Evolutionary conservation across 2,329 filamentous ascomycete species (phyloP).

Genomic region (Didymellaceae sp.): DNA sequence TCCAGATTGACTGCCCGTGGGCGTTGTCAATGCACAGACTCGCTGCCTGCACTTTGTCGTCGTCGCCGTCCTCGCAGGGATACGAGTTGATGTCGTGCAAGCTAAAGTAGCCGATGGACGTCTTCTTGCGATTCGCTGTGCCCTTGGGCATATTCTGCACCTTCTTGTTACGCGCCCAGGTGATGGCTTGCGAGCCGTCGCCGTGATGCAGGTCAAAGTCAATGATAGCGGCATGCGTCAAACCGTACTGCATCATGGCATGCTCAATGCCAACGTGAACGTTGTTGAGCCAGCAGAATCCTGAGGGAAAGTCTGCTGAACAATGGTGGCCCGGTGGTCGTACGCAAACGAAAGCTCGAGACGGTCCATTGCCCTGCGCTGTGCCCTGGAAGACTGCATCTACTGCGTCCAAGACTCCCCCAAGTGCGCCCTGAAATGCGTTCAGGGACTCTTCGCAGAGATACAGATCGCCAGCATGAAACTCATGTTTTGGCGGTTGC

Average conservation of each 20-base stretch:
- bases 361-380: conserved; percentile 59
- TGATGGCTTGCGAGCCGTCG: conserved; percentile 86
- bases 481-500: conserved; percentile 65
- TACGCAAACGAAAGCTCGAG: conserved; percentile 87
- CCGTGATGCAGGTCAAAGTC: conserved; percentile 53
- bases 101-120: conserved; percentile 93
- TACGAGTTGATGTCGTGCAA: conserved; percentile 98
- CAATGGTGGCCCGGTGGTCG: conserved; percentile 96
- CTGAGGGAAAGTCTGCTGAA: conserved; percentile 85
- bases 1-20: conserved; percentile 94
- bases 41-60: conserved; percentile 90
- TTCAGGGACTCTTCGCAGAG: conserved; percentile 84
- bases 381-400: conserved; percentile 76
- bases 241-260: conserved; percentile 78
- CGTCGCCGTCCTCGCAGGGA: conserved; percentile 92
- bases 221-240: conserved; percentile 85
- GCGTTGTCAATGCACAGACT: conserved; percentile 94
- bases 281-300: conserved; percentile 99
- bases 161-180: conserved; percentile 87
- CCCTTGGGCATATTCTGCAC: conserved; percentile 70
- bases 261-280: conserved; percentile 97
- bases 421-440: conserved; percentile 88
- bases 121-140: conserved; percentile 77
- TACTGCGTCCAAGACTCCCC: conserved; percentile 91
- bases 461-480: conserved; percentile 92